Conservation (phyloP, 2,329 filamentous ascomycete genomes). For the Venturia oleaginea region DNA sequence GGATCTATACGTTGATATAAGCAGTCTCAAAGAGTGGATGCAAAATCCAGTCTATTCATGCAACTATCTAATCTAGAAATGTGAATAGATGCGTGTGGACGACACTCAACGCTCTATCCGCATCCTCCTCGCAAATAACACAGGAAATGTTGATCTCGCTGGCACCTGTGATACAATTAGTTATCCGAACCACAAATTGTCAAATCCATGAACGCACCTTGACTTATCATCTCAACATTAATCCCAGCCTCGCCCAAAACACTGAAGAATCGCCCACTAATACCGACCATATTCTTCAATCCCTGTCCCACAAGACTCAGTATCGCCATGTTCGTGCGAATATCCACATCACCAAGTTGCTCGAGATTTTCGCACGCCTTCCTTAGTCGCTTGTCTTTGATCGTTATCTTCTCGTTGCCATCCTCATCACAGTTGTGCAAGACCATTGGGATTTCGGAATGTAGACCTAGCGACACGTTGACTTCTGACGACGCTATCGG, state of each 20-base stretch:
- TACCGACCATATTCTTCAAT: slow-evolving; percentile 8
- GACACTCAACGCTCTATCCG: slow-evolving; percentile 88
- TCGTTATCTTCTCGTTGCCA: background rate
- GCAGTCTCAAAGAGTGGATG: background rate
- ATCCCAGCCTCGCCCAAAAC: background rate
- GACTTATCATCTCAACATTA: slow-evolving; percentile 10
- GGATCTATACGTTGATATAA: background rate
- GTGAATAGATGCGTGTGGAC: slow-evolving; percentile 95
- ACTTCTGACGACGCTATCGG: background rate
- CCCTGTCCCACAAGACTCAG: slow-evolving; percentile 2
- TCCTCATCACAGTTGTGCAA: background rate
- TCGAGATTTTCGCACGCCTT: background rate
- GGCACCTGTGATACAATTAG: slow-evolving; percentile 35
- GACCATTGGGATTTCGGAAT: background rate
- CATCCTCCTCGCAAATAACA: slow-evolving; percentile 47
- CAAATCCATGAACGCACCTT: background rate
- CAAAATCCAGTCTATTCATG: background rate
- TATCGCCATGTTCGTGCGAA: background rate
- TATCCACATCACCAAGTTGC: background rate
- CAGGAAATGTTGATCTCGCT: slow-evolving; percentile 10
- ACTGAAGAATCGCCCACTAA: background rate
- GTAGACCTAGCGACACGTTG: background rate
- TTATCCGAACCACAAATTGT: slow-evolving; percentile 97
- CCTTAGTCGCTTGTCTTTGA: background rate
- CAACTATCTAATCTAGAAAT: slow-evolving; percentile 60